Evolutionary conservation across 2,329 filamentous ascomycete genomes (phyloP).

Genomic region (Cladophialophora immunda): DNA sequence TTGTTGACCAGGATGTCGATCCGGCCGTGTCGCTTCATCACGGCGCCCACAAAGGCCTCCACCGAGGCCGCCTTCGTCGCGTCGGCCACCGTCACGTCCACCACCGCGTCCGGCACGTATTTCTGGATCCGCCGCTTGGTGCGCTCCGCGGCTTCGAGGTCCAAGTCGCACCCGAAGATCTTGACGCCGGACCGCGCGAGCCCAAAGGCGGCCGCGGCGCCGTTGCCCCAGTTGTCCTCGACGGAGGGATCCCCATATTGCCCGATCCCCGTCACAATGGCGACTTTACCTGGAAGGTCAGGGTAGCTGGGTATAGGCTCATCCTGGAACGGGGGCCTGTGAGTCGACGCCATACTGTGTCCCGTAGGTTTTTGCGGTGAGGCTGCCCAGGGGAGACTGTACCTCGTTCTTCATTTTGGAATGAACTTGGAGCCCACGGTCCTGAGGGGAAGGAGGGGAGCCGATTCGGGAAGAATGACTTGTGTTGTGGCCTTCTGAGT

Average conservation of each 20-base stretch:
- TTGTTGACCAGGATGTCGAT: constrained; percentile 67
- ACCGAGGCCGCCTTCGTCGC: constrained; percentile 44
- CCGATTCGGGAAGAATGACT: no score
- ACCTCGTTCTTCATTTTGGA: not conserved
- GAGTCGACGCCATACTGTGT: not conserved
- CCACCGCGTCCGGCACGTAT: not conserved
- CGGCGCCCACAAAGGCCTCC: constrained; percentile 62
- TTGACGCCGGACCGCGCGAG: constrained; percentile 21
- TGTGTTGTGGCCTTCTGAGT: no score
- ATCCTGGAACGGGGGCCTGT: not conserved
- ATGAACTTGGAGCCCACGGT: no score
- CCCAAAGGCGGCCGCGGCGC: constrained; percentile 19
- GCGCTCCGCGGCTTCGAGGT: constrained; percentile 13
- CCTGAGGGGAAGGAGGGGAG: no score
- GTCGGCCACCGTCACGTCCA: constrained; percentile 11
- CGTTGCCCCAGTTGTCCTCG: constrained; percentile 21
- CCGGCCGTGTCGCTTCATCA: constrained; percentile 61
- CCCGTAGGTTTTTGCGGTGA: not conserved
- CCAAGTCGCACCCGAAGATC: constrained; percentile 26
- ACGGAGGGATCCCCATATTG: constrained; percentile 11
- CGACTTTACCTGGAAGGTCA: constrained; percentile 23
- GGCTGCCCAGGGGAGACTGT: not conserved
- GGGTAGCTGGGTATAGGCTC: constrained; percentile 11
- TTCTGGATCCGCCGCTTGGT: constrained; percentile 11
- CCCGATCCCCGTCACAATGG: constrained; percentile 23